Conservation (phyloP, 116 monocot genomes). For the Posidonia oceanica region DNA sequence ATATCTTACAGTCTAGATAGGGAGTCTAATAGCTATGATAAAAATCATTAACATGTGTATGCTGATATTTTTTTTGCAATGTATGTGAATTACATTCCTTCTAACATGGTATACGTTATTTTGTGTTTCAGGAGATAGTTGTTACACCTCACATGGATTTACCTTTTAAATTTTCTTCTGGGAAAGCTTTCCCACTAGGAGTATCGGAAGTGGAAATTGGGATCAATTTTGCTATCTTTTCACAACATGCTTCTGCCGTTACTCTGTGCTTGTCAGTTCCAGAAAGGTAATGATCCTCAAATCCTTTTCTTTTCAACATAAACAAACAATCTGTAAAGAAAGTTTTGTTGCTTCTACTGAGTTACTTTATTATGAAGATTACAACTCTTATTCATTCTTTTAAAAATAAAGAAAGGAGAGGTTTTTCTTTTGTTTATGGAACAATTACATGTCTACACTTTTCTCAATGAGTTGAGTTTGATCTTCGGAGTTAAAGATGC, state of each 20-base stretch:
- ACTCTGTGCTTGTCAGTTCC: slow-evolving; percentile 53
- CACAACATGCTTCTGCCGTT: slow-evolving; percentile 67
- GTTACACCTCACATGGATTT: slow-evolving; percentile 7
- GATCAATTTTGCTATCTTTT: slow-evolving; percentile 87
- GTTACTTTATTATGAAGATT: too few species aligned
- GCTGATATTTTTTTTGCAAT: not conserved
- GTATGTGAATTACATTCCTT: not conserved
- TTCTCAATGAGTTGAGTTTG: too few species aligned
- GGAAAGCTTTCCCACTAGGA: slow-evolving; percentile 65
- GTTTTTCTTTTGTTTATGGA: too few species aligned
- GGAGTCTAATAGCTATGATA: not conserved
- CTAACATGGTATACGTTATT: not conserved
- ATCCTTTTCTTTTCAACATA: too few species aligned
- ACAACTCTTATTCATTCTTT: too few species aligned
- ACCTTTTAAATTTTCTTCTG: slow-evolving; percentile 51
- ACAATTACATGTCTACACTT: too few species aligned
- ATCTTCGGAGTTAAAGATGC: too few species aligned
- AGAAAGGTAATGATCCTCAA: slow-evolving; percentile 14
- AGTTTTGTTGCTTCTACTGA: too few species aligned
- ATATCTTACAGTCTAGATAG: not conserved
- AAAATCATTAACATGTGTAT: not conserved
- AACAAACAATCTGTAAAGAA: too few species aligned
- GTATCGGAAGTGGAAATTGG: slow-evolving; percentile 62
- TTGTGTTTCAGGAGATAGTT: slow-evolving; percentile 29
- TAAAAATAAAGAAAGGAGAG: too few species aligned